These are phyloP conservation scores for Kazachstania martiniae DNA, from an alignment of 805 yeast species.

Conservation along the genomic window DNA sequence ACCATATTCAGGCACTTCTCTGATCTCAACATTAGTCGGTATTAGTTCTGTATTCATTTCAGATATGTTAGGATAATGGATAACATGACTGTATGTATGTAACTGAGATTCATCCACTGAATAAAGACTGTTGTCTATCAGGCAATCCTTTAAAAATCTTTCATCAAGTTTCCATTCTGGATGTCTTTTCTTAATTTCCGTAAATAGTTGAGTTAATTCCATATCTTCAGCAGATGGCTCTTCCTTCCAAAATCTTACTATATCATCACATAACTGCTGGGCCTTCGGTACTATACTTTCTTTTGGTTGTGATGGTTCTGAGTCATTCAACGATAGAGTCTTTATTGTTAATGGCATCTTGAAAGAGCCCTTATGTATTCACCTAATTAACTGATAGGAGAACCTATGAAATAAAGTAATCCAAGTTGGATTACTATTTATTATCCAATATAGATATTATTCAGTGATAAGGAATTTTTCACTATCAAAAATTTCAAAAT, in stretches of 20 bases:
- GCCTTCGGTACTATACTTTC: constrained; percentile 38
- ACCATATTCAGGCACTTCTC: constrained; percentile 6
- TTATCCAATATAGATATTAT: too few relatives aligned
- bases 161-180: constrained; percentile 56
- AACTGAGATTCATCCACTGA: constrained; percentile 33
- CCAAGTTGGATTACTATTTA: too few relatives aligned
- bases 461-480: too few relatives aligned
- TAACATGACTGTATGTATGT: constrained; percentile 42
- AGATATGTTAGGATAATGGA: constrained; percentile 5
- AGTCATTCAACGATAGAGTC: constrained; percentile 20
- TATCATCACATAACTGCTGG: constrained; percentile 47
- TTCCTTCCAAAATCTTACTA: constrained; percentile 56
- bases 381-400: too few relatives aligned
- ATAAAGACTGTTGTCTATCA: constrained; percentile 47
- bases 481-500: too few relatives aligned
- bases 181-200: constrained; percentile 38
- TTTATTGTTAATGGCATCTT: constrained; percentile 20
- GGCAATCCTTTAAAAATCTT: constrained; percentile 40
- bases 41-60: too few relatives aligned
- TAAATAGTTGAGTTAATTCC: constrained; percentile 44
- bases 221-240: constrained; percentile 53
- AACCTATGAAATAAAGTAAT: too few relatives aligned
- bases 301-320: constrained; percentile 3
- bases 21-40: constrained; percentile 1
- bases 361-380: too few relatives aligned